A percentile compares a stretch with the other conserved stretches of the same genome.
Evolutionary conservation across 768 basidiomycete genomes (phyloP).

Genomic region (Lepiota venenata): DNA sequence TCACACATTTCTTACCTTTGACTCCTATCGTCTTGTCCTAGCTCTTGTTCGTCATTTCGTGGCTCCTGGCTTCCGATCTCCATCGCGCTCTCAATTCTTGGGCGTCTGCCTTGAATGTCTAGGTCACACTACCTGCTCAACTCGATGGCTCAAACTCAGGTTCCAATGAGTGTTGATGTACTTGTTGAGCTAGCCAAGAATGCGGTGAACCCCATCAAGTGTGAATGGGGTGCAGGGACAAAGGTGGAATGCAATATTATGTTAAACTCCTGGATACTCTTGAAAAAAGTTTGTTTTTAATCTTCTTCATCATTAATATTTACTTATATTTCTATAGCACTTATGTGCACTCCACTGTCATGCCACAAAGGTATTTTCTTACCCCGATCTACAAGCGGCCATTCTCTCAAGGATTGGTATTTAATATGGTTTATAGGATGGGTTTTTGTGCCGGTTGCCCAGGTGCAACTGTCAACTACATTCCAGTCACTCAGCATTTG

Average conservation of each 20-base stretch:
- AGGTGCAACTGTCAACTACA: slow-evolving; percentile 20
- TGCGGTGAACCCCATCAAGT: slow-evolving; percentile 18
- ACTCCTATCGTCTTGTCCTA: neutral
- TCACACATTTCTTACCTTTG: neutral
- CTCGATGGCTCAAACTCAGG: neutral
- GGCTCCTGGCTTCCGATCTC: slow-evolving; percentile 22
- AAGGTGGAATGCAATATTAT: slow-evolving; percentile 16
- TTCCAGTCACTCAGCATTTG: slow-evolving; percentile 14
- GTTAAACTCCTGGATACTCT: slow-evolving; percentile 25
- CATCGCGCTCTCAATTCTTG: neutral
- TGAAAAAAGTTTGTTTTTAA: slow-evolving; percentile 22
- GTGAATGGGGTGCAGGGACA: slow-evolving; percentile 26
- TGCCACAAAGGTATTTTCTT: neutral
- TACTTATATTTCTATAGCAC: slow-evolving; percentile 1
- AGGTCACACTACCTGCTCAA: neutral
- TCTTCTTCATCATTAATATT: slow-evolving; percentile 1
- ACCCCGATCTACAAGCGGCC: neutral
- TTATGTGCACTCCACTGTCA: neutral
- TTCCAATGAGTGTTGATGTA: slow-evolving; percentile 16
- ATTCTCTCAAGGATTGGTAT: neutral
- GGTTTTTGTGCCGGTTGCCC: slow-evolving; percentile 17
- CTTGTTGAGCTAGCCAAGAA: slow-evolving; percentile 24
- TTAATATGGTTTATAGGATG: neutral
- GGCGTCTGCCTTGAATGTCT: neutral
- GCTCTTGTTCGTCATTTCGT: neutral